These are phyloP conservation scores for Xylaria venustula DNA, from an alignment of 495 filamentous ascomycete genomes.

Conservation along the genomic window DNA sequence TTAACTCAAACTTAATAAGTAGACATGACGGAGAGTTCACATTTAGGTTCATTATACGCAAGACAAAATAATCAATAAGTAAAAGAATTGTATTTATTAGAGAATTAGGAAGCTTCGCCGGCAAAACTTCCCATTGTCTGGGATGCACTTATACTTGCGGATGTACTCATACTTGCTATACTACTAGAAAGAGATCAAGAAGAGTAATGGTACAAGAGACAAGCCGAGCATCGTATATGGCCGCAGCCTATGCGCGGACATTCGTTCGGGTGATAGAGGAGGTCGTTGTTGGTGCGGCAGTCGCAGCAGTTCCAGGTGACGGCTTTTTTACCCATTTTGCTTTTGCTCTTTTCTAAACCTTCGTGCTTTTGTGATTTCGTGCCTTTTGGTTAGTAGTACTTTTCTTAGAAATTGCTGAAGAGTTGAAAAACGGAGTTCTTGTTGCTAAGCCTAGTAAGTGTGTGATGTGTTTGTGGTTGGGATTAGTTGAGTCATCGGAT, in stretches of 20 bases:
- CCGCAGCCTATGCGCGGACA: not conserved
- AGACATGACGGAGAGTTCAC: too few relatives aligned
- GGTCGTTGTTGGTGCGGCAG: slow-evolving; percentile 7
- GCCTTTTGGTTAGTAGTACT: not conserved
- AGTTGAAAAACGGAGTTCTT: not conserved
- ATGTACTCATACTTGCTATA: too few relatives aligned
- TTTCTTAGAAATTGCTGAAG: not conserved
- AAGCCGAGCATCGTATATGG: not conserved
- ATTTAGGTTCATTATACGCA: too few relatives aligned
- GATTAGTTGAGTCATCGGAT: not conserved
- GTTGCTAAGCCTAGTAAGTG: not conserved
- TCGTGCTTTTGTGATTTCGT: not conserved
- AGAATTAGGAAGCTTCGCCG: too few relatives aligned
- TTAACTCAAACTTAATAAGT: too few relatives aligned
- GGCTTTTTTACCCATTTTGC: not conserved
- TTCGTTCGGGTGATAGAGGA: not conserved
- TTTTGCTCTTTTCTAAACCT: too few relatives aligned
- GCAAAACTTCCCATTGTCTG: too few relatives aligned
- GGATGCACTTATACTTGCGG: too few relatives aligned
- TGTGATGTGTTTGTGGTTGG: too few relatives aligned
- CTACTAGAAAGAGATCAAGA: not conserved
- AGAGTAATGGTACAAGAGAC: not conserved
- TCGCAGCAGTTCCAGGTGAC: slow-evolving; percentile 11
- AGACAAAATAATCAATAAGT: too few relatives aligned
- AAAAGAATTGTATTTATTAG: too few relatives aligned